A percentile compares a stretch with the other conserved stretches of the same genome.
phyloP scores from a whole-genome alignment of 805 yeast genomes.

The Yamadazyma paraphyllophila region DNA sequence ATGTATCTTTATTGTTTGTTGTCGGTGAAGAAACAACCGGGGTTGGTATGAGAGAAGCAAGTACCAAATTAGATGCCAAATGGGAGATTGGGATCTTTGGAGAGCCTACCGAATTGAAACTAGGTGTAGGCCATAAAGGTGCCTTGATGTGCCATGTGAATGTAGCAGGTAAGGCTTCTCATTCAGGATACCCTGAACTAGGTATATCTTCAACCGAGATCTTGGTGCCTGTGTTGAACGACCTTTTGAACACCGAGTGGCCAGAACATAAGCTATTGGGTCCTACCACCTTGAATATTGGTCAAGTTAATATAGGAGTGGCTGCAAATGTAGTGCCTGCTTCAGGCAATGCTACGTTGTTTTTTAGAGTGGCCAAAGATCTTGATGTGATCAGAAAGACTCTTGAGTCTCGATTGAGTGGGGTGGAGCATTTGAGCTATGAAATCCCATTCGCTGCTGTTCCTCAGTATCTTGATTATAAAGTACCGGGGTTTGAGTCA shows the following conservation, averaged over 20 bases:
- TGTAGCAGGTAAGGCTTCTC: conserved; percentile 59
- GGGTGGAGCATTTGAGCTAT: conserved; percentile 22
- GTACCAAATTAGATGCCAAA: conserved; percentile 34
- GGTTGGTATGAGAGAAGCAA: conserved; percentile 54
- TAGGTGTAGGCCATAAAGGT: conserved; percentile 73
- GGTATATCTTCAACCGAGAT: conserved; percentile 63
- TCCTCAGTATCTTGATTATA: conserved; percentile 51
- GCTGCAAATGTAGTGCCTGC: conserved; percentile 70
- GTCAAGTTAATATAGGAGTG: conserved; percentile 56
- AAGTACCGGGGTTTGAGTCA: conserved; percentile 64
- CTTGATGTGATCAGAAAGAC: conserved; percentile 33
- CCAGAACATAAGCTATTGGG: conserved; percentile 58
- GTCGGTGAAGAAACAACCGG: conserved; percentile 75
- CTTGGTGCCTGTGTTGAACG: conserved; percentile 49
- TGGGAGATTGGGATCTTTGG: conserved; percentile 71
- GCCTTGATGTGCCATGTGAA: conserved; percentile 39
- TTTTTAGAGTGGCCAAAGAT: conserved; percentile 55
- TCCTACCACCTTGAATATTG: conserved; percentile 60
- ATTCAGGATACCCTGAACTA: conserved; percentile 68
- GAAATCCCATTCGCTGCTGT: conserved; percentile 20
- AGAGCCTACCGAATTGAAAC: conserved; percentile 69
- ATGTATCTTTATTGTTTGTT: conserved; percentile 56
- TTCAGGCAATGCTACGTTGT: conserved; percentile 45
- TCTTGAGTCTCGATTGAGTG: conserved; percentile 34
- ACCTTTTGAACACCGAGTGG: conserved; percentile 41